phyloP scores from a whole-genome alignment of 495 filamentous ascomycete species.

The Penicillium alfredii region DNA sequence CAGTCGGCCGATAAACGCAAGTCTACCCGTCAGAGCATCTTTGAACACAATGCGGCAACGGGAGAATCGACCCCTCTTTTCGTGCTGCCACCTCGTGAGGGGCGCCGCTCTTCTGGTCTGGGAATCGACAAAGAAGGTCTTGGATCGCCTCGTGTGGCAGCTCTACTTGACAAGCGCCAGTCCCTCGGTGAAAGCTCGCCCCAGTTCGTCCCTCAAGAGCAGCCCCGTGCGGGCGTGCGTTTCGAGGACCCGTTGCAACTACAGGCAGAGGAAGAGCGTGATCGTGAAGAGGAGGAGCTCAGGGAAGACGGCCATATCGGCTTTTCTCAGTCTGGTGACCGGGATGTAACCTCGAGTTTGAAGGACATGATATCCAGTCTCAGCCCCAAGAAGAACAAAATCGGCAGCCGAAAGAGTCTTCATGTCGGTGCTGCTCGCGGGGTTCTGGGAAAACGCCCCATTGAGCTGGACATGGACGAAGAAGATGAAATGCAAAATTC shows the following conservation, averaged over 20 bases:
- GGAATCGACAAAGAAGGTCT: slow-evolving; percentile 70
- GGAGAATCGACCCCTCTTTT: slow-evolving; percentile 58
- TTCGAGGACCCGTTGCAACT: slow-evolving; percentile 64
- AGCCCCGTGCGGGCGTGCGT: slow-evolving; percentile 44
- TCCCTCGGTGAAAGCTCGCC: slow-evolving; percentile 63
- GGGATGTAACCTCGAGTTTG: slow-evolving; percentile 57
- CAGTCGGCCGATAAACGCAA: slow-evolving; percentile 33
- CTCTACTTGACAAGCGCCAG: slow-evolving; percentile 63
- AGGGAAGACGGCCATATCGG: slow-evolving; percentile 51
- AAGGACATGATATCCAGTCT: slow-evolving; percentile 73
- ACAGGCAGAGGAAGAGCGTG: slow-evolving; percentile 62
- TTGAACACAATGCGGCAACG: slow-evolving; percentile 51
- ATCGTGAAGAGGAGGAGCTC: slow-evolving; percentile 57
- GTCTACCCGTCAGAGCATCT: slow-evolving; percentile 44
- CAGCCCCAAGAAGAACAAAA: slow-evolving; percentile 65
- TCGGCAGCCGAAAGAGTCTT: slow-evolving; percentile 68
- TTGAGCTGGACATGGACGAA: slow-evolving; percentile 66
- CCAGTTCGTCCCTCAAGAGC: slow-evolving; percentile 52
- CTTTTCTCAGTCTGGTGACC: slow-evolving; percentile 49
- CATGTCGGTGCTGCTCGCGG: slow-evolving; percentile 70
- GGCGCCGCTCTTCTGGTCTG: slow-evolving; percentile 62
- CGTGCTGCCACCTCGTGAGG: slow-evolving; percentile 57
- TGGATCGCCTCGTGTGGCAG: slow-evolving; percentile 71
- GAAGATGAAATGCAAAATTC: slow-evolving; percentile 54
- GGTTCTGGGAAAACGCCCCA: slow-evolving; percentile 67